Base-by-base conservation (phyloP, 2,329 filamentous ascomycete species). In the Diplodia sapinea region DNA sequence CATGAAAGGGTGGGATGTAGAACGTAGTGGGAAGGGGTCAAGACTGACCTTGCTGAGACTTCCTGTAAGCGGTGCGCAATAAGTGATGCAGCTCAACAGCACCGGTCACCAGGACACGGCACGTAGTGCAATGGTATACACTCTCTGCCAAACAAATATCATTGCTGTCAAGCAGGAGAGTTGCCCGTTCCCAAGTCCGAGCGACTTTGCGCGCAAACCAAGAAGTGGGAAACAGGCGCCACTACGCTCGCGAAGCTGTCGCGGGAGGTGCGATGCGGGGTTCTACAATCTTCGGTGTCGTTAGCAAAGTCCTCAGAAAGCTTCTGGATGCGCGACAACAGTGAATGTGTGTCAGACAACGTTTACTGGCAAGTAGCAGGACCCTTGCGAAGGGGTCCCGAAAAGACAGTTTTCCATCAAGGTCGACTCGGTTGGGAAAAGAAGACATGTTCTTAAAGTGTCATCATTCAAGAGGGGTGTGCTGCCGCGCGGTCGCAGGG, bases 311-410 rank as follows among this genome's bases (percentile, higher is more conserved):
- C 17, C 54, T 12, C 33, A 31, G 33, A 20, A 31, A 47, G 12
- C 17, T 33, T 13, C 40, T 36, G 56, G 33, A 67, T 56, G 66
- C 50, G 23, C 38, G 31, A 33, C 23, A 40, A 49, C 51, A 52
- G 65, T 29, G 49, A 67, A 61, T 62, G 40, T n/a, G 20, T 72
- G 79, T 91, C 89, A 91, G 89, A 90, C 87, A 87, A 84, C 81
- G 78, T 84, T 88, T 91, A 92, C 90, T 92, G 90, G 90, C 90
- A 90, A 91, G 89, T 91, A 91, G 89, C 89, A 90, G 88, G 87
- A 84, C 76, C 76, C 81, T 81, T 82, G 84, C 79, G 80, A 80
- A 79, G 79, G 79, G 80, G 75, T 81, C 86, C 88, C 87, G 87
- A 83, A 85, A 81, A 88, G 85, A 85, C 84, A 81, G 81, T 76